Evolutionary conservation across 2,329 filamentous ascomycete species (phyloP).

Genomic region (Monilinia aucupariae): DNA sequence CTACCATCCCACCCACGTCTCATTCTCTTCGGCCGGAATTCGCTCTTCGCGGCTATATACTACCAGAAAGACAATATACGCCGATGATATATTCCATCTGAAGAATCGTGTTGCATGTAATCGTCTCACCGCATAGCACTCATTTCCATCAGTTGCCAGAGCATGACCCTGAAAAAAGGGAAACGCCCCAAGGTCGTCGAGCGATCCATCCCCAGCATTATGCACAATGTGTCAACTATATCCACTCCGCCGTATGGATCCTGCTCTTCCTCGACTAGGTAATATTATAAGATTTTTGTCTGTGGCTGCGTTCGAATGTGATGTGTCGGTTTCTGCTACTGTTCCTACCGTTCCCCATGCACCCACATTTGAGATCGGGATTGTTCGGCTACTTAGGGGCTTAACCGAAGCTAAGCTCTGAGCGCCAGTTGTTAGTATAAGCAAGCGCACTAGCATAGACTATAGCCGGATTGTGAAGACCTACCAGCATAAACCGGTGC

Average conservation of each 20-base stretch:
- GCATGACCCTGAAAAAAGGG: not conserved
- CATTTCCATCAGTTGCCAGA: not conserved
- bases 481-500: constrained; percentile 39
- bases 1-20: not conserved
- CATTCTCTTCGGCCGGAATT: not conserved
- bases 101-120: not conserved
- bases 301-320: not conserved
- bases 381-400: not conserved
- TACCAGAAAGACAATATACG: not conserved
- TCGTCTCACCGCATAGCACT: not conserved
- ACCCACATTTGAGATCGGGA: not conserved
- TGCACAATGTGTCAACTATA: not conserved
- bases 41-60: not conserved
- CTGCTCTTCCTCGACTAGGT: not conserved
- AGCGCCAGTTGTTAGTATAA: not conserved
- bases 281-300: not conserved
- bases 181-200: not conserved
- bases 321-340: not conserved
- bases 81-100: not conserved
- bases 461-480: constrained; percentile 6
- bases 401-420: constrained; percentile 14
- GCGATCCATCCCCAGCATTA: not conserved
- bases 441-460: not conserved
- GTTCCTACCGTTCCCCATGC: not conserved
- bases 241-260: not conserved